Evolutionary conservation across 73 alveolate genomes (phyloP), one percentile per base, ranked within the genome.

Genomic region (Effrenium voratum): DNA sequence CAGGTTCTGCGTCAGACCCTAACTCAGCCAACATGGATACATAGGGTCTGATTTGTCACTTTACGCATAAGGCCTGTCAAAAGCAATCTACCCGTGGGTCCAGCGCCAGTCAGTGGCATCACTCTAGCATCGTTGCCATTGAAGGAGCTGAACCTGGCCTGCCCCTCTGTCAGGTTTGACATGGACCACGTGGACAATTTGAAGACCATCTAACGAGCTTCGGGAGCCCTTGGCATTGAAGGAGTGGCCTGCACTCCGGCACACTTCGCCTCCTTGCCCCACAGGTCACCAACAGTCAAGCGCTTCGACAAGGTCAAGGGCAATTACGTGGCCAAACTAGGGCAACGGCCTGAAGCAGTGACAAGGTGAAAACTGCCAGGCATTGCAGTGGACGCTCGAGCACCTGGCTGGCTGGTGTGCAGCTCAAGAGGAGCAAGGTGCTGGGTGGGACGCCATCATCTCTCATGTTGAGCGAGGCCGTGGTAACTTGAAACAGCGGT

Each of bases 381-480:
- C 70, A 10, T 47, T 82, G n/a, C 93, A 82, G 49, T 82, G 76
- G 76, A 5, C 49, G 30, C 22, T 82, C 24, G 93, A 82, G 32
- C 93, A 82, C 0, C 19, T 50, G 38, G 93, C n/a, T n/a, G n/a
- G n/a, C 47, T 2, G 73, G 93, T 5, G 0, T 8, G 8, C 93
- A 50, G 38, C 1, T 82, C 24, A 41, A 0, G 93, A 49, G 22
- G 68, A 55, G 3, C 32, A 55, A 55, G 3, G 24, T 19, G 93
- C 73, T 2, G 55, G 55, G 1, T 34, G 93, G 76, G 32, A 32
- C 76, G 46, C 15, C 44, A 41, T 86, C 46, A 59, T 86, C 16
- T 28, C 5, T 36, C 83, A 86, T 24, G 94, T 82, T 40, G 94
- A 86, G 43, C 41, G 41, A 34, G 94, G 60, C 68, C 36, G 43